Percentiles rank a stretch among this genome's conserved stretches.
phyloP scores from a whole-genome alignment of 140 eudicot genomes.

The Anethum foeniculum region DNA sequence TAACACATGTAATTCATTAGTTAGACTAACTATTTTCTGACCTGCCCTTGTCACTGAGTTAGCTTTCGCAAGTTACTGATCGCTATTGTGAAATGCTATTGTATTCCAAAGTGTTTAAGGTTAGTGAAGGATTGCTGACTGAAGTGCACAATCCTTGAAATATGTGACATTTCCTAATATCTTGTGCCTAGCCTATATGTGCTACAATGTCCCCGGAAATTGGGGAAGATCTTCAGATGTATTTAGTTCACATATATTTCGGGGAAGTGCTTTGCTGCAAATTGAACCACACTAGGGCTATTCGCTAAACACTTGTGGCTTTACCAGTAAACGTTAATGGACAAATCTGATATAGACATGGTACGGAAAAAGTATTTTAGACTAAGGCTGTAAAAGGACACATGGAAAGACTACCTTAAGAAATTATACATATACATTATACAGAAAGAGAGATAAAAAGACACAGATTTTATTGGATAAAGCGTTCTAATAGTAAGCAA shows the following conservation, averaged over 20 bases:
- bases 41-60: neutral
- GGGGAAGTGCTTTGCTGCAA: neutral
- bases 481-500: neutral
- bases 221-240: neutral
- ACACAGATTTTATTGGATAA: neutral
- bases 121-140: neutral
- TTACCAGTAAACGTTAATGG: neutral
- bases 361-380: neutral
- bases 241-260: neutral
- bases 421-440: neutral
- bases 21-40: neutral
- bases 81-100: neutral
- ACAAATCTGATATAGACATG: neutral
- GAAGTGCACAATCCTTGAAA: neutral
- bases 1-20: neutral
- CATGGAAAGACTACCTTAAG: neutral
- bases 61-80: neutral
- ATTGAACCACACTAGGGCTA: neutral
- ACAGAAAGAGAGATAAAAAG: neutral
- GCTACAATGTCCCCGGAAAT: neutral
- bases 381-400: conserved; percentile 3
- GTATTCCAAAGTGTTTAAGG: neutral
- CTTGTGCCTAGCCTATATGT: neutral
- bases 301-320: neutral
- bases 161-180: neutral